Evolutionary conservation across 257 asterid genomes (phyloP).

Genomic region (Salvia rosmarinus): DNA sequence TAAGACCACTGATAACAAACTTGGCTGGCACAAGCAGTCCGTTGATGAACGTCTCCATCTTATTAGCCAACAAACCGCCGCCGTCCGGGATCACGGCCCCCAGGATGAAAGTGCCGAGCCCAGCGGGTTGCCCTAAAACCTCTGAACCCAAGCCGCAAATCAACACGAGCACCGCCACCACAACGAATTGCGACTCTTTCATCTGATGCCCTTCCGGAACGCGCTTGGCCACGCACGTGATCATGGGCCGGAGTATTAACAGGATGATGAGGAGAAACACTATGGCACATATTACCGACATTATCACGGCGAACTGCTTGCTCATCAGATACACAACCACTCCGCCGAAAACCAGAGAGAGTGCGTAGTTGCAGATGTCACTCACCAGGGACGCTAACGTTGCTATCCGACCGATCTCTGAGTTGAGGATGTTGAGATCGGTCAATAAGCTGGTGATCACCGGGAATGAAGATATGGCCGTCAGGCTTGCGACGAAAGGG

Average conservation of each 20-base stretch:
- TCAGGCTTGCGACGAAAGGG: constrained; percentile 36
- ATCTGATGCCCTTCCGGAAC: constrained; percentile 49
- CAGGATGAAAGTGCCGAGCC: constrained; percentile 46
- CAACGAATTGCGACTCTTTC: constrained; percentile 53
- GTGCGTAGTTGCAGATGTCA: constrained; percentile 44
- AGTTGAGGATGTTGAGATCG: constrained; percentile 69
- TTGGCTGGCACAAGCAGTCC: constrained; percentile 55
- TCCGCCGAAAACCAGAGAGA: constrained; percentile 17
- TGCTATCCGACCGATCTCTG: constrained; percentile 62
- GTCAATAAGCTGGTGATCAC: constrained; percentile 52
- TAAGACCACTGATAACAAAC: constrained; percentile 47
- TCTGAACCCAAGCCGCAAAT: constrained; percentile 46
- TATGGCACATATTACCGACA: constrained; percentile 14
- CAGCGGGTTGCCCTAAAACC: constrained; percentile 55
- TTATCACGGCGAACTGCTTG: neutral
- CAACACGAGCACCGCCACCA: constrained; percentile 37
- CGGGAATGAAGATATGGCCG: constrained; percentile 54
- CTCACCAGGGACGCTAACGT: constrained; percentile 48
- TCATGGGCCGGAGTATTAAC: constrained; percentile 41
- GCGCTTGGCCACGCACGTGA: constrained; percentile 30
- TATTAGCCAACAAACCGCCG: neutral
- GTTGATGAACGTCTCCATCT: constrained; percentile 16
- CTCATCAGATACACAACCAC: constrained; percentile 10
- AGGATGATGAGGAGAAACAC: constrained; percentile 17
- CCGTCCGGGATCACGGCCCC: constrained; percentile 8